phyloP scores from a whole-genome alignment of 805 yeast genomes.

The Barnettozyma californica region DNA sequence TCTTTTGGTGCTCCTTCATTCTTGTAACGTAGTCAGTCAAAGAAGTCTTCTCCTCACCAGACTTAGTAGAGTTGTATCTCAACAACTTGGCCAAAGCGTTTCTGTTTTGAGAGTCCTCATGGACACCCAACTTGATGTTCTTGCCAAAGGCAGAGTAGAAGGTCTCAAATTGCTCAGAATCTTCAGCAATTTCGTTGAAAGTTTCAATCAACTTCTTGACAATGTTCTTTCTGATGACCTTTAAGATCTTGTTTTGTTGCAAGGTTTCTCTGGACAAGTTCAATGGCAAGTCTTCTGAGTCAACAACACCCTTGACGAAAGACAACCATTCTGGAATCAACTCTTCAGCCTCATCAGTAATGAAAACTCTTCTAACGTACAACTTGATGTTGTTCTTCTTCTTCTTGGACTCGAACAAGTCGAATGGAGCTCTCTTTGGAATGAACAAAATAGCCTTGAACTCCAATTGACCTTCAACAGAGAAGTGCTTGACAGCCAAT shows the following conservation, averaged over 20 bases:
- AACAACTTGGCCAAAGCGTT: slow-evolving; percentile 88
- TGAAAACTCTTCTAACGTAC: slow-evolving; percentile 98
- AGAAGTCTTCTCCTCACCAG: slow-evolving; percentile 90
- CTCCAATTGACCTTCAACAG: slow-evolving; percentile 99
- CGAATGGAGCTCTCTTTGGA: slow-evolving; percentile 99
- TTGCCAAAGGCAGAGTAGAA: slow-evolving; percentile 97
- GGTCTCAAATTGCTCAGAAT: slow-evolving; percentile 95
- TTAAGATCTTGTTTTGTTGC: slow-evolving; percentile 99
- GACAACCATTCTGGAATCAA: slow-evolving; percentile 98
- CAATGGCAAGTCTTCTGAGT: slow-evolving; percentile 98
- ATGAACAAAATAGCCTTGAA: slow-evolving; percentile 95
- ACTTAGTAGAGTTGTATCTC: slow-evolving; percentile 96
- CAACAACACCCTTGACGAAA: slow-evolving; percentile 98
- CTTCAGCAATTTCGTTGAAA: slow-evolving; percentile 99
- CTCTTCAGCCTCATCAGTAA: slow-evolving; percentile 99
- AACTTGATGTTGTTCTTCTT: slow-evolving; percentile 98
- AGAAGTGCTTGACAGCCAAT: slow-evolving; percentile 98
- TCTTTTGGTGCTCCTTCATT: slow-evolving; percentile 99
- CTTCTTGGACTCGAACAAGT: slow-evolving; percentile 96
- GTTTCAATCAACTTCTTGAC: slow-evolving; percentile 98
- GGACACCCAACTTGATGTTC: slow-evolving; percentile 98
- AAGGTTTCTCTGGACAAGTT: slow-evolving; percentile 99
- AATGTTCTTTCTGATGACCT: slow-evolving; percentile 98
- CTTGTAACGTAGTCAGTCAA: slow-evolving; percentile 96
- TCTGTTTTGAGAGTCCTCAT: slow-evolving; percentile 99